Percentiles rank a stretch among this genome's conserved stretches.
Conservation (phyloP, 176 grass and related monocot species). For the Musa acuminata region DNA sequence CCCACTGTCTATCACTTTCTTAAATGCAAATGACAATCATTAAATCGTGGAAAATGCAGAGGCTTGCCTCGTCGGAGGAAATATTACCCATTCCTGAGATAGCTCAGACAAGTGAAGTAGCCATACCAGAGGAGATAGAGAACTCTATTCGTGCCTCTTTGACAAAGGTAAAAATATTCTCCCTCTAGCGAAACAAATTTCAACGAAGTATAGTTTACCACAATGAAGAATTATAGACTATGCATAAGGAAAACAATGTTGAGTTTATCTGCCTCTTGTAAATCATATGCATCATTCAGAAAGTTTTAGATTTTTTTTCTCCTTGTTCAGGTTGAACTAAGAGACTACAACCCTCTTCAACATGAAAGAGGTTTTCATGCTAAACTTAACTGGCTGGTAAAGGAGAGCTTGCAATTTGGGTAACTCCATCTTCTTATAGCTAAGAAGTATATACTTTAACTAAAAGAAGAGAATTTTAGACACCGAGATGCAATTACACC, state of each 20-base stretch:
- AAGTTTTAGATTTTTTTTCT: slow-evolving; percentile 11
- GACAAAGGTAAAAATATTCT: slow-evolving; percentile 39
- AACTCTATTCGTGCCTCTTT: slow-evolving; percentile 57
- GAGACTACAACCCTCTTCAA: slow-evolving; percentile 77
- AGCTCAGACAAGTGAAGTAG: slow-evolving; percentile 22
- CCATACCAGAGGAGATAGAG: slow-evolving; percentile 36
- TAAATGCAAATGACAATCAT: background rate
- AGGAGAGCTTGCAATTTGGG: slow-evolving; percentile 81
- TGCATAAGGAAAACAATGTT: background rate
- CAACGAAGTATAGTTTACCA: background rate
- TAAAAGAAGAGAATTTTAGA: background rate
- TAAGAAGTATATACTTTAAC: too few species aligned
- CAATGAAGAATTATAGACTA: background rate
- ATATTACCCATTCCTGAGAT: slow-evolving; percentile 55
- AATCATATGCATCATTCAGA: too few species aligned
- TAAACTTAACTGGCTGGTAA: slow-evolving; percentile 63
- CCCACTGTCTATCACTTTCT: background rate
- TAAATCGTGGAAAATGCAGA: slow-evolving; percentile 34
- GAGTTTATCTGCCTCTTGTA: too few species aligned
- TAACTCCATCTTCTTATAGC: slow-evolving; percentile 18
- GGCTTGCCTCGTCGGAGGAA: slow-evolving; percentile 88
- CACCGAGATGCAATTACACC: background rate
- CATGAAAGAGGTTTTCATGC: slow-evolving; percentile 93
- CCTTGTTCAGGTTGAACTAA: slow-evolving; percentile 53
- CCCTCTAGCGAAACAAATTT: background rate